Base-by-base conservation (phyloP, 305 asterid species). In the Rubia tinctorum region DNA sequence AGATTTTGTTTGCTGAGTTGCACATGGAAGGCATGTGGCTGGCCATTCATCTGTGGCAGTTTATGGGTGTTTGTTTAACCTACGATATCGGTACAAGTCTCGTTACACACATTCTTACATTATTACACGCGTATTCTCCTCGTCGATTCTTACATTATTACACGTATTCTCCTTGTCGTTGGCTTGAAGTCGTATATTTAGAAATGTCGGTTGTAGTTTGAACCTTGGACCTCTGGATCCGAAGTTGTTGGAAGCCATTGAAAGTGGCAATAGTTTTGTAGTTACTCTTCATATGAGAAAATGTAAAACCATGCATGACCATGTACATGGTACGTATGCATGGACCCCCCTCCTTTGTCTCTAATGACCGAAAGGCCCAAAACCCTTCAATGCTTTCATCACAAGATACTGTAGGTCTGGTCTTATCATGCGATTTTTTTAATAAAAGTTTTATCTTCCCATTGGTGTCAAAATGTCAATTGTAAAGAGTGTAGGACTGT, bases 261-360 rank as follows among this genome's bases (percentile, higher is more conserved):
- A 72, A 65, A 62, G 75, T 77, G 75, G 79, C 53, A 34, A 37
- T 49, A 43, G 63, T 69, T 68, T 74, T 56, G 15, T 62, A 15
- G 22, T 64, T 23, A 10, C n/a, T 44, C 43, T 68, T 70, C n/a
- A 14, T 53, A 0, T 76, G 27, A 69, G 71, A 76, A 68, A 64
- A 55, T 74, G 14, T 45, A 55, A 71, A 58, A 66, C 77, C 81
- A 49, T 81, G 82, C 82, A 81, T 77, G 84, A 80, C 74, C 71
- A 42, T 75, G 8, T 4, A 27, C 30, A 4, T 30, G 25, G 18
- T 71, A 77, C 76, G 73, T 71, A 71, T 58, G 18, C n/a, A 51
- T 65, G 80, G 80, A 22, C 72, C 76, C 80, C 76, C 6, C 15
- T 27, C 5, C 63, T 37, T 34, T 47, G 39, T 61, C 59, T 45